These are phyloP conservation scores for Botrytis galanthina DNA, from an alignment of 2,329 filamentous ascomycete species.

Conservation along the genomic window DNA sequence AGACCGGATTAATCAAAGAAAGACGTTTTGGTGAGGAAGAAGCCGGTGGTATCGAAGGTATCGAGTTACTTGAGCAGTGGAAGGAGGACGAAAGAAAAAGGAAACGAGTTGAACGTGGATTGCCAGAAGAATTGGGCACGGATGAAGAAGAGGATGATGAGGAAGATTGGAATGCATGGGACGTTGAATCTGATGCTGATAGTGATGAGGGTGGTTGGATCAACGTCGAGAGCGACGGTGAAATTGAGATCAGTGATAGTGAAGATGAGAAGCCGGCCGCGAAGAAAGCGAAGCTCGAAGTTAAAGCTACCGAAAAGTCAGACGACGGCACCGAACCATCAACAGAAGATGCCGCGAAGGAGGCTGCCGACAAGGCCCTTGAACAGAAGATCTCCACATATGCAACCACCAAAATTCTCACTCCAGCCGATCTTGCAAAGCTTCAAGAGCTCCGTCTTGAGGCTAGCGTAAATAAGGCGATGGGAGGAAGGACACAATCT, in stretches of 20 bases:
- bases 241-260: slow-evolving; percentile 70
- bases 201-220: slow-evolving; percentile 87
- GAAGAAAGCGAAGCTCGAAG: slow-evolving; percentile 60
- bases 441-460: slow-evolving; percentile 81
- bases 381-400: slow-evolving; percentile 62
- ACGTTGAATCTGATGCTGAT: slow-evolving; percentile 49
- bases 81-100: slow-evolving; percentile 84
- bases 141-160: slow-evolving; percentile 53
- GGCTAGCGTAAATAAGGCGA: slow-evolving; percentile 65
- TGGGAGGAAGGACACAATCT: slow-evolving; percentile 48
- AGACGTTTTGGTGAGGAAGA: slow-evolving; percentile 81
- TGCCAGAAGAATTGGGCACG: slow-evolving; percentile 59
- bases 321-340: slow-evolving; percentile 36
- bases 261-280: slow-evolving; percentile 69
- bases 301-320: slow-evolving; percentile 30
- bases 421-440: slow-evolving; percentile 93
- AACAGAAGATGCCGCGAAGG: slow-evolving; percentile 44
- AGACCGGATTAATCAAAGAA: slow-evolving; percentile 70
- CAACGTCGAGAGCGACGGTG: slow-evolving; percentile 77
- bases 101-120: slow-evolving; percentile 66
- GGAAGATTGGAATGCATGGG: slow-evolving; percentile 36
- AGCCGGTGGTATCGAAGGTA: slow-evolving; percentile 79
- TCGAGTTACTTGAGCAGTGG: slow-evolving; percentile 89
- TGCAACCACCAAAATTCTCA: slow-evolving; percentile 91
- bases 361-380: slow-evolving; percentile 41